Evolutionary conservation across 2,329 filamentous ascomycete genomes (phyloP), one percentile per base, ranked within the genome.

Genomic region (Zalaria sp.): DNA sequence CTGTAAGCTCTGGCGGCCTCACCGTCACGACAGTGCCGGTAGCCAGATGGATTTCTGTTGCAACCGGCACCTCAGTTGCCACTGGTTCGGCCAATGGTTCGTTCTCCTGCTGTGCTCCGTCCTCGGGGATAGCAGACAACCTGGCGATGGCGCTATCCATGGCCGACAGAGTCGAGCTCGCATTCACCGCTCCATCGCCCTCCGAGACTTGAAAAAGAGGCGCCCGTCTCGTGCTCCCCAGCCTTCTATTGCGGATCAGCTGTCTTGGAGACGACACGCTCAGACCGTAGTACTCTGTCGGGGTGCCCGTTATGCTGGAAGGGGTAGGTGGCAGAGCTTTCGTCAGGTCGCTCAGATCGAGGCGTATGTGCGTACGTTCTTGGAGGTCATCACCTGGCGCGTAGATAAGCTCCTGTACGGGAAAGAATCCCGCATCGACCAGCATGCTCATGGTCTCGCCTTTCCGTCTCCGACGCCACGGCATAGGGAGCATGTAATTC

Each of bases 21-120:
- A 61, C 54, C 1, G 57, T 60, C 27, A 60, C 47, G 8, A 58
- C 50, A 5, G 59, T 60, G 27, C 55, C 56, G 36, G 49, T 56
- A 38, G 53, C 51, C 32, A 58, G 49, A 34, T 56, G 54, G 5
- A 59, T 57, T 38, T 53, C 49, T 7, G 49, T 55, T 2, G 27
- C 31, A 5, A 28, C 25, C 7, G 29, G 29, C n/a, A 7, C 7
- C n/a, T 32, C 29, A 7, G 29, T n/a, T 26, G 18, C 18, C 18
- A 18, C 18, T 18, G 18, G 18, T 18, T 18, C 18, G 18, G 18
- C 18, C 18, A 18, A 18, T 18, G 46, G 46, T 34, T 49, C 44
- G 27, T 51, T 51, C 39, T 54, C 53, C 25, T 40, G 38, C 2
- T 37, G 35, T 11, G 39, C 10, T 18, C 35, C 38, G 35, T 46